Conservation (phyloP, 768 basidiomycete genomes). For the Boletus vermiculosoides region DNA sequence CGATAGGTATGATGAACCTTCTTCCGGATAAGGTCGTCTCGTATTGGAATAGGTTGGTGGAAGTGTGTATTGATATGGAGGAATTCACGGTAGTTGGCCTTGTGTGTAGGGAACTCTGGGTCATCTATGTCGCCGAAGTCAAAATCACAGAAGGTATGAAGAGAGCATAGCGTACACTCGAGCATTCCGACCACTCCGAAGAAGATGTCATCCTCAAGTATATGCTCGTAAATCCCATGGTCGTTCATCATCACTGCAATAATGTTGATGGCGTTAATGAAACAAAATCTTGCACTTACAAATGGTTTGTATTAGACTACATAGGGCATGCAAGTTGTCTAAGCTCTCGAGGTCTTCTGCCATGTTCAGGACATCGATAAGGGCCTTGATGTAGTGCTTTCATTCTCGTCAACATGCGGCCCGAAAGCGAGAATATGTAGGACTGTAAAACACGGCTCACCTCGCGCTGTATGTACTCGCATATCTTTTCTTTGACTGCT, state of each 20-base stretch:
- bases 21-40: slow-evolving; percentile 67
- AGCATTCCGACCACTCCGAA: slow-evolving; percentile 93
- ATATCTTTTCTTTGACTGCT: slow-evolving; percentile 75
- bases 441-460: slow-evolving; percentile 42
- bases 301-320: slow-evolving; percentile 91
- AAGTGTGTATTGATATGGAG: slow-evolving; percentile 79
- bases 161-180: slow-evolving; percentile 69
- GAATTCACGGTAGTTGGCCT: slow-evolving; percentile 96
- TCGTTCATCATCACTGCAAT: slow-evolving; percentile 88
- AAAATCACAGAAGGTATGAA: slow-evolving; percentile 5
- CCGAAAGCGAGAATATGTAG: not conserved
- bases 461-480: slow-evolving; percentile 84
- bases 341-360: slow-evolving; percentile 94
- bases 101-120: slow-evolving; percentile 94
- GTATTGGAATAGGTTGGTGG: slow-evolving; percentile 85
- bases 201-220: slow-evolving; percentile 90
- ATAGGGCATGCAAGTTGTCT: slow-evolving; percentile 86
- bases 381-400: slow-evolving; percentile 83
- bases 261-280: not conserved
- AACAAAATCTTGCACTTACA: slow-evolving; percentile 47
- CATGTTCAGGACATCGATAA: slow-evolving; percentile 80
- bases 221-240: slow-evolving; percentile 90
- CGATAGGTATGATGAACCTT: slow-evolving; percentile 98
- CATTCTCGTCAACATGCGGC: slow-evolving; percentile 3
- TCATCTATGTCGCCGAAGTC: slow-evolving; percentile 61